Evolutionary conservation across 2,329 filamentous ascomycete genomes (phyloP).

Genomic region (Fusarium praegraminearum): DNA sequence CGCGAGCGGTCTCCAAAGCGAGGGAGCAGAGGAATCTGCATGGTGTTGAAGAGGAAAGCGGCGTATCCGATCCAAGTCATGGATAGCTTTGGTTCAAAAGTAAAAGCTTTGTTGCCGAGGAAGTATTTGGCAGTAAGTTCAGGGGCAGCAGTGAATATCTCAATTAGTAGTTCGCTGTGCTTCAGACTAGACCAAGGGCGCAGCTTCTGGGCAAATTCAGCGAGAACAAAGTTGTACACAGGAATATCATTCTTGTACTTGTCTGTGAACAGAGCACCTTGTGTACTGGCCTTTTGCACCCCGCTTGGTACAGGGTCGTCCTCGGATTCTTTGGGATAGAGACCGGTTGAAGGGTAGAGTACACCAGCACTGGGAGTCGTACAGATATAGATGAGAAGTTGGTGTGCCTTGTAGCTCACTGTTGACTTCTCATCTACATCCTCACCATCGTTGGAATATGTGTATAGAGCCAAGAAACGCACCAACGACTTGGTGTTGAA

Average conservation of each 20-base stretch:
- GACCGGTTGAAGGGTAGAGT: slow-evolving; percentile 80
- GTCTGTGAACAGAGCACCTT: slow-evolving; percentile 77
- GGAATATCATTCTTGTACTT: slow-evolving; percentile 74
- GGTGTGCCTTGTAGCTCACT: slow-evolving; percentile 77
- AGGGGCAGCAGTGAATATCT: slow-evolving; percentile 83
- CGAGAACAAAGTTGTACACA: slow-evolving; percentile 82
- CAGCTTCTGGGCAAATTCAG: slow-evolving; percentile 81
- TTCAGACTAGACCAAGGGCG: slow-evolving; percentile 84
- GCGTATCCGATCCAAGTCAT: slow-evolving; percentile 96
- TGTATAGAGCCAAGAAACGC: slow-evolving; percentile 78
- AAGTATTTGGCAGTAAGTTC: slow-evolving; percentile 93
- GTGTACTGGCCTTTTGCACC: slow-evolving; percentile 63
- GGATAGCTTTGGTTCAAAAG: slow-evolving; percentile 90
- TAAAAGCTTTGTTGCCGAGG: slow-evolving; percentile 80
- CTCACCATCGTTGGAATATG: slow-evolving; percentile 63
- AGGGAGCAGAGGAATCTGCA: slow-evolving; percentile 78
- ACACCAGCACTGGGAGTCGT: slow-evolving; percentile 80
- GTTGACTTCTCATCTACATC: slow-evolving; percentile 58
- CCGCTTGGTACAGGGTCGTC: slow-evolving; percentile 54
- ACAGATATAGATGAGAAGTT: slow-evolving; percentile 80
- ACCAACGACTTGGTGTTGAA: slow-evolving; percentile 81
- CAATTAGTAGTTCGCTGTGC: slow-evolving; percentile 83
- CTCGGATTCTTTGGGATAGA: slow-evolving; percentile 81
- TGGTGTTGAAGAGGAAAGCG: slow-evolving; percentile 84
- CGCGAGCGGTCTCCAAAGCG: slow-evolving; percentile 75